These are phyloP conservation scores for Fraxinus angustifolia DNA, from an alignment of 305 asterid genomes.

Conservation along the genomic window DNA sequence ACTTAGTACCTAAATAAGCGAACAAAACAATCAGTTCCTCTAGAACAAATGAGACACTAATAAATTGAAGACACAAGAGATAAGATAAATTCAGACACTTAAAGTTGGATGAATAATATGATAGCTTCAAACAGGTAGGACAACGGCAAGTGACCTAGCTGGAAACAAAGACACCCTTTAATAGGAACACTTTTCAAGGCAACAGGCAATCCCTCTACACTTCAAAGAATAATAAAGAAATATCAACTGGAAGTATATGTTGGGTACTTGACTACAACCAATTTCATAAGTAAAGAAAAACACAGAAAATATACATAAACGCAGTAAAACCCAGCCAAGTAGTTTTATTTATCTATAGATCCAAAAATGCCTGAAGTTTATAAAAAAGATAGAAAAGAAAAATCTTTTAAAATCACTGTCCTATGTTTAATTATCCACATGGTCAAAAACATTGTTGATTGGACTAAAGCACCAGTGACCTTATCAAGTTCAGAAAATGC, in stretches of 20 bases:
- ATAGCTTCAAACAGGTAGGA: neutral
- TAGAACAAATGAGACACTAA: constrained; percentile 17
- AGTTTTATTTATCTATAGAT: neutral
- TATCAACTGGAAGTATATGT: neutral
- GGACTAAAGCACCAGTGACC: neutral
- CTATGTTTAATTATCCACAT: neutral
- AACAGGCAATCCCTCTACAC: neutral
- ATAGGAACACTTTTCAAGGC: neutral
- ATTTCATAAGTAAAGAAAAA: neutral
- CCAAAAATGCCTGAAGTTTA: neutral
- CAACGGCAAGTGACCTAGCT: neutral
- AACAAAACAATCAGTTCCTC: constrained; percentile 21
- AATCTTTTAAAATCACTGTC: neutral
- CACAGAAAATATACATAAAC: neutral
- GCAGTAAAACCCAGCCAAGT: neutral
- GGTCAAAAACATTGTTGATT: neutral
- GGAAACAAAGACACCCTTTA: neutral
- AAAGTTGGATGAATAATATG: constrained; percentile 6
- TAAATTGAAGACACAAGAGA: constrained; percentile 6
- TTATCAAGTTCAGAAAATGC: neutral
- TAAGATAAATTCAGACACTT: constrained; percentile 12
- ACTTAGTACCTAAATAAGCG: constrained; percentile 76
- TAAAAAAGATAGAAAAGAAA: neutral
- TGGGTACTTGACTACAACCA: neutral
- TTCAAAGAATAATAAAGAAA: neutral